A percentile compares a stretch with the other conserved stretches of the same genome.
These are phyloP conservation scores for Capsicum rhomboideum DNA, from an alignment of 257 asterid genomes.

Conservation along the genomic window DNA sequence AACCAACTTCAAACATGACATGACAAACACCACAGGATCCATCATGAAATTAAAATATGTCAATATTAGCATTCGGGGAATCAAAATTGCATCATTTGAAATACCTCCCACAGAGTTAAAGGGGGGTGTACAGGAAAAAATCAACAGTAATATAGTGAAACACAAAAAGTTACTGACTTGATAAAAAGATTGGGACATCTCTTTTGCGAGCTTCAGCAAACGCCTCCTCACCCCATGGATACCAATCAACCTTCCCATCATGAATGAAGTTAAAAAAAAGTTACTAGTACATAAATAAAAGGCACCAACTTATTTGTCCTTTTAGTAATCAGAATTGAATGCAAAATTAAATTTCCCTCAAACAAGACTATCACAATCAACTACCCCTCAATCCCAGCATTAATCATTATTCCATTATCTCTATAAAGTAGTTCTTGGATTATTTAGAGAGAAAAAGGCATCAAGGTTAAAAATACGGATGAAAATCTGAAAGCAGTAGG, in stretches of 20 bases:
- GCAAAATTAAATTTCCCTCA: neutral
- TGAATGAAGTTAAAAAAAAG: neutral
- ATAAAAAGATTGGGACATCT: constrained; percentile 80
- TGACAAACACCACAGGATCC: constrained; percentile 6
- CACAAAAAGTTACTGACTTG: constrained; percentile 35
- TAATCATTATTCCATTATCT: neutral
- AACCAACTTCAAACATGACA: constrained; percentile 69
- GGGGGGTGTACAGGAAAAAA: neutral
- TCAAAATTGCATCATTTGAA: neutral
- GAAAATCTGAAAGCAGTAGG: neutral
- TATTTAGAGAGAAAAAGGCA: neutral
- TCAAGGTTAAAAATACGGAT: neutral
- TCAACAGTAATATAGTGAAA: neutral
- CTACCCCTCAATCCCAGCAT: neutral
- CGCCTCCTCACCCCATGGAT: constrained; percentile 99
- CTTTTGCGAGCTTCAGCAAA: constrained; percentile 82
- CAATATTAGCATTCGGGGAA: neutral
- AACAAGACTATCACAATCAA: neutral
- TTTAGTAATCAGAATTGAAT: neutral
- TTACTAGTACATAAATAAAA: neutral
- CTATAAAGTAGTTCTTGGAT: neutral
- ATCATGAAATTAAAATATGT: neutral
- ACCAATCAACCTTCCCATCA: constrained; percentile 71
- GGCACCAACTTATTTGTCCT: neutral
- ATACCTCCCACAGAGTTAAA: neutral